Evolutionary conservation across 225 moss, liverwort and hornwort species (phyloP).

Genomic region (Thuidium tamariscinum): DNA sequence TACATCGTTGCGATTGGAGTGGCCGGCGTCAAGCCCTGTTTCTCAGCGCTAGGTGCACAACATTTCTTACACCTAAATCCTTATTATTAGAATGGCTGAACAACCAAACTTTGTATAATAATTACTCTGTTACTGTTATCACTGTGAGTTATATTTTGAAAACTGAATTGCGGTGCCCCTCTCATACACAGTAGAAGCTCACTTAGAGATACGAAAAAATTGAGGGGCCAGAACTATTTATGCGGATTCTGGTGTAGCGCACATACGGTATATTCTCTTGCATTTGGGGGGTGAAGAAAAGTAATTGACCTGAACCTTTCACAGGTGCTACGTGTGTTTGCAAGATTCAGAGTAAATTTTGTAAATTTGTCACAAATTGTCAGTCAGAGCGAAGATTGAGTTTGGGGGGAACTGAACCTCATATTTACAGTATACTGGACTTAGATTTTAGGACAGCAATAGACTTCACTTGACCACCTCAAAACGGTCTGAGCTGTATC

Average conservation of each 20-base stretch:
- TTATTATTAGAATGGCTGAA: not conserved
- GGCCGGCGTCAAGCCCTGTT: conserved; percentile 37
- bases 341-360: not conserved
- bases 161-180: not conserved
- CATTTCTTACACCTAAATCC: not conserved
- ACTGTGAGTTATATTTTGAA: not conserved
- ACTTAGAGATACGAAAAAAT: not conserved
- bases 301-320: not conserved
- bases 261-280: not conserved
- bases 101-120: not conserved
- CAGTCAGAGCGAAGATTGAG: not conserved
- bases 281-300: not conserved
- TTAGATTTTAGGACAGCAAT: not conserved
- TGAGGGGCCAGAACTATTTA: not conserved
- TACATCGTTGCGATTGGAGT: conserved; percentile 48
- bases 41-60: conserved; percentile 37
- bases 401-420: not conserved
- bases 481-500: not conserved
- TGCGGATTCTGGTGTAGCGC: not conserved
- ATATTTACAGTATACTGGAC: no score
- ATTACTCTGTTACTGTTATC: not conserved
- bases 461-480: not conserved
- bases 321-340: not conserved
- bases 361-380: not conserved
- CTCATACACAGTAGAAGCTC: not conserved